Base-by-base conservation (phyloP, 306 rosid genomes). In the Prunus armeniaca region DNA sequence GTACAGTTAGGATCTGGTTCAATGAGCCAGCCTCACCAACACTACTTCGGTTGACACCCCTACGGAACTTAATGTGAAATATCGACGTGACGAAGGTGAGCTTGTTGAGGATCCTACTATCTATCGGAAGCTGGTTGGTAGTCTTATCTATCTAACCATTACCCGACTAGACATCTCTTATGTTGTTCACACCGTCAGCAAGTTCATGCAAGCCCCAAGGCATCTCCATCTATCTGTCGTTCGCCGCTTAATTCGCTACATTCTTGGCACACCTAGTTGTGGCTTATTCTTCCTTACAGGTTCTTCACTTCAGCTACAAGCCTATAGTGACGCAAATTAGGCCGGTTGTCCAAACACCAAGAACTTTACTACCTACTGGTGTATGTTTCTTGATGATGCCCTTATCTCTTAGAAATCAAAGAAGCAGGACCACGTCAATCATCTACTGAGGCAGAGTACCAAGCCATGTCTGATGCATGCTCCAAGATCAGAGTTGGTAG, bases 321-420 rank as follows among this genome's bases (percentile, higher is more conserved):
- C 55, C 14, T 73, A 56, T 58, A 73, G 57, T 57, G 77, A 73
- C 0, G 17, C 68, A 0, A 43, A 73, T 24, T 73, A 45, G 77
- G 67, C 77, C 0, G 25, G 43, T 3, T 73, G 55, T 38, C 24
- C 18, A 3, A n/a, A 73, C 56, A 73, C 76, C 10, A 27, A 1
- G 5, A 69, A 27, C 0, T 74, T 34, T 63, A 58, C 47, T 11
- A 74, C 12, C 5, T 34, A 51, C 18, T 75, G 52, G 63, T 41
- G 71, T 19, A 67, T 67, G 24, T 67, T 67, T 67, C 27, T 67
- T 17, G 18, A 32, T 10, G 13, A 41, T 34, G 50, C 71, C 3
- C 28, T 41, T 11, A 41, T 67, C 8, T 67, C 51, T 67, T 62
- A 45, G n/a, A 62, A 28, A 13, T n/a, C 20, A 10, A 62, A 62